Evolutionary conservation across 768 basidiomycete species (phyloP), one percentile per base, ranked within the genome.

Genomic region (Trametes cingulata): DNA sequence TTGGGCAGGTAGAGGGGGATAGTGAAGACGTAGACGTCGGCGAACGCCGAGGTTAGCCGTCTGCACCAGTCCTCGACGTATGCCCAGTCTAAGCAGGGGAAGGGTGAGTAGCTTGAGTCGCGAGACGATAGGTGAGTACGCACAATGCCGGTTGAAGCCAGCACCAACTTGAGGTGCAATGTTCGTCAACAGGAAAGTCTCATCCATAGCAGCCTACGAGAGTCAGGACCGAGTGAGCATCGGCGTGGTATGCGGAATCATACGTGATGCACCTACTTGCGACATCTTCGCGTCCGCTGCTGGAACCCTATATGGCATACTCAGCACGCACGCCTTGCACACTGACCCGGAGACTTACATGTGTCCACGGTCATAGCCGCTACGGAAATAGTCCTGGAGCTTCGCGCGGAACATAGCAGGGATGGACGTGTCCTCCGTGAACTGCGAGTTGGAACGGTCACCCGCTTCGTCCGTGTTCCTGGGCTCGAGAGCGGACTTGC

Each of bases 151-250:
- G 70, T 98, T 99, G 80, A 98, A 99, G 0, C 96, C 97, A 40
- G 85, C 92, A 1, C 97, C 97, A 24, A 99, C 94, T 80, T 99
- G 97, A 42, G 97, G 97, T 5, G 97, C 96, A 52, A 99, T 97
- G 69, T 99, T 99, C 0, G 93, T 88, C 45, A 99, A 75, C 36
- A 93, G 76, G 73, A 99, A 99, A 0, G 96, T 99, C 75, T 99
- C 95, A 71, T 98, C 74, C 96, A 98, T 98, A 10, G 96, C 96
- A 56, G 83, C 82, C 81, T 95, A 65, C 1, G 43, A 52, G 15
- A 33, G 29, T 33, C 36, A n/a, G n/a, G 35, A 2, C 20, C 39
- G 46, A 7, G 27, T 65, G 39, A 63, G 47, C 39, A 29, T 15
- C 14, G 29, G 19, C 27, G 29, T 49, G 40, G 19, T 36, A 22